phyloP scores from a whole-genome alignment of 2,329 filamentous ascomycete genomes.

The Polytolypa hystricis region DNA sequence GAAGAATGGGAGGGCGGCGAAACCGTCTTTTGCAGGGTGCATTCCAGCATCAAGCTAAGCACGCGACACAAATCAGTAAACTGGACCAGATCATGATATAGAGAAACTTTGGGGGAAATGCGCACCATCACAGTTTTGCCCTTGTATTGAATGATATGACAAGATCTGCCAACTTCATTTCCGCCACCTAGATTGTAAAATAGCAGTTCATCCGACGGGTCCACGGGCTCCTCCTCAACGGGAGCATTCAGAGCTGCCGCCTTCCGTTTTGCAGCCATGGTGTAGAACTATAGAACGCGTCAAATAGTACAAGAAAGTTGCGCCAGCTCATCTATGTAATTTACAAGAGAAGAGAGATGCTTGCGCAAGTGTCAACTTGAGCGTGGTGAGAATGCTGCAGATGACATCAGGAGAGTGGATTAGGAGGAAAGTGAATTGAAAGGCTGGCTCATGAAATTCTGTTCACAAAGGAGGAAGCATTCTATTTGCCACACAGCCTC shows the following conservation, averaged over 20 bases:
- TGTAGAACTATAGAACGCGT: too few species aligned
- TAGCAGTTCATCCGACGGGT: conserved; percentile 86
- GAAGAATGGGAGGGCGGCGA: conserved; percentile 90
- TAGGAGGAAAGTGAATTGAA: too few species aligned
- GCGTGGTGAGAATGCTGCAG: too few species aligned
- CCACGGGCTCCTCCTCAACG: conserved; percentile 68
- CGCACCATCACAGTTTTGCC: conserved; percentile 97
- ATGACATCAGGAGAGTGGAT: too few species aligned
- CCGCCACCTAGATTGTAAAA: conserved; percentile 90
- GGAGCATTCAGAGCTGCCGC: conserved; percentile 59
- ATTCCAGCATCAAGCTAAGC: conserved; percentile 86
- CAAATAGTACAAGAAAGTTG: too few species aligned
- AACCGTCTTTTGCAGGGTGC: conserved; percentile 90
- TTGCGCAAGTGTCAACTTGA: too few species aligned
- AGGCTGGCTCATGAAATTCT: too few species aligned
- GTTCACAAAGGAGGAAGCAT: too few species aligned
- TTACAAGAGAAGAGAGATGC: too few species aligned
- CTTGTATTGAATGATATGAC: conserved; percentile 98
- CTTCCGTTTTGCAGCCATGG: conserved; percentile 91
- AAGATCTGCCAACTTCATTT: conserved; percentile 93
- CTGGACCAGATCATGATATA: conserved; percentile 4
- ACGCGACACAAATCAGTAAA: conserved; percentile 9
- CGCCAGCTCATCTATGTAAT: too few species aligned
- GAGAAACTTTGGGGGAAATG: conserved; percentile 6
- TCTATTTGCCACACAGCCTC: too few species aligned